Percentiles rank a stretch among this genome's conserved stretches.
Conservation (phyloP, 2,329 filamentous ascomycete genomes). For the Penicillium sp. region DNA sequence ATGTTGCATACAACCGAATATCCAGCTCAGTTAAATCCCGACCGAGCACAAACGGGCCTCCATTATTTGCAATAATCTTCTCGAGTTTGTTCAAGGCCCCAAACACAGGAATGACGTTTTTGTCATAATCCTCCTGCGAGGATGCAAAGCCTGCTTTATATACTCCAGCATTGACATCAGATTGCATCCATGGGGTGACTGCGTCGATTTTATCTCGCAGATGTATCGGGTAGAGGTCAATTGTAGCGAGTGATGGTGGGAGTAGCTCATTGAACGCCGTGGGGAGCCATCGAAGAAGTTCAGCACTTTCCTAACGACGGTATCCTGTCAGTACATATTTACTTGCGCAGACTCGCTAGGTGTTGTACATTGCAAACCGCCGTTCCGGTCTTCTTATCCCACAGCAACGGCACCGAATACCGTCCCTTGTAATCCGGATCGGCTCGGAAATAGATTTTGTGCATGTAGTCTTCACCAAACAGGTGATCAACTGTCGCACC, state of each 20-base stretch:
- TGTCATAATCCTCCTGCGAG: background rate
- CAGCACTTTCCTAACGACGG: background rate
- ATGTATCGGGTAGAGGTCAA: background rate
- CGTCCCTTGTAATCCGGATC: constrained; percentile 61
- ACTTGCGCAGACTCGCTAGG: background rate
- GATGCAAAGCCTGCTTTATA: background rate
- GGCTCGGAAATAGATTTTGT: constrained; percentile 63
- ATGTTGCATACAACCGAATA: background rate
- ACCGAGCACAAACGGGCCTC: background rate
- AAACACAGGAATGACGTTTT: background rate
- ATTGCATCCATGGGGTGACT: background rate
- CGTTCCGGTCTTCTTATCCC: constrained; percentile 58
- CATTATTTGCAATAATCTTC: background rate
- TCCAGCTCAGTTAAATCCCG: background rate
- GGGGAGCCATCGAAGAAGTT: background rate
- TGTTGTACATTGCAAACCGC: constrained; percentile 58
- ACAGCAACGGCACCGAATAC: constrained; percentile 62
- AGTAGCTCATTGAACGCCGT: background rate
- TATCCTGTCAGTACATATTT: background rate
- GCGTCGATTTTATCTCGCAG: background rate
- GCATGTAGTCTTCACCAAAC: constrained; percentile 59
- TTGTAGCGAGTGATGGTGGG: background rate
- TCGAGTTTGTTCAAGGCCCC: background rate
- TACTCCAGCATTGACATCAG: background rate
- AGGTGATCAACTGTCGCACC: constrained; percentile 61